Percentiles rank a stretch among this genome's conserved stretches.
phyloP scores from a whole-genome alignment of 306 rosid genomes.

The Quercus agrifolia region DNA sequence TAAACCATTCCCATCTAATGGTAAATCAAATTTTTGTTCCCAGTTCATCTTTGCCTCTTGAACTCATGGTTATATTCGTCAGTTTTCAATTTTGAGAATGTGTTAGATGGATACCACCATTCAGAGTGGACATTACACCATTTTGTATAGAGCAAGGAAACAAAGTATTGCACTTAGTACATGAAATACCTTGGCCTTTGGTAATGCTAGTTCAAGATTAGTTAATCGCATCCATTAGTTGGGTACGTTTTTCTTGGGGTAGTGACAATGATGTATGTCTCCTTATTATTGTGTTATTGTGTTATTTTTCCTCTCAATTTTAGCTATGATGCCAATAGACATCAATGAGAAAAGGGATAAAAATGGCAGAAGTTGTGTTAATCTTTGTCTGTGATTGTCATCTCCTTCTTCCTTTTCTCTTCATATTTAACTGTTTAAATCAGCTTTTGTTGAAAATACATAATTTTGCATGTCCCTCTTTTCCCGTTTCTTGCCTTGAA shows the following conservation, averaged over 20 bases:
- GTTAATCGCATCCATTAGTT: background rate
- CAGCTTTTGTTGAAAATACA: background rate
- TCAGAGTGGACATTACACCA: background rate
- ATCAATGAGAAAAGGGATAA: background rate
- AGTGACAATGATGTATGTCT: background rate
- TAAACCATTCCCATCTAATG: too few species aligned
- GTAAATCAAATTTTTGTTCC: background rate
- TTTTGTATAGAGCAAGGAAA: background rate
- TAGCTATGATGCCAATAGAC: background rate
- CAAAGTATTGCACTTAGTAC: background rate
- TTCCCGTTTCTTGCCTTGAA: background rate
- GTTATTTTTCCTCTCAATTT: background rate
- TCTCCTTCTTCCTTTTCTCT: background rate
- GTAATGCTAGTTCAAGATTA: background rate
- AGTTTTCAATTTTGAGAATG: background rate
- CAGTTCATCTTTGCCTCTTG: background rate
- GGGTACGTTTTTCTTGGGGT: background rate
- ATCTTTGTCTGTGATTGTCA: background rate
- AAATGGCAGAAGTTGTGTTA: background rate
- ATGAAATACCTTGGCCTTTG: background rate
- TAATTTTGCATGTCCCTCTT: background rate
- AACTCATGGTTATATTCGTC: background rate
- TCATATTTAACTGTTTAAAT: background rate
- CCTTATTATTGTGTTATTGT: background rate
- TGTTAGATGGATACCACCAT: background rate